Base-by-base conservation (phyloP, 192 early-diverging fungal genomes). In the Endogone sp. region DNA sequence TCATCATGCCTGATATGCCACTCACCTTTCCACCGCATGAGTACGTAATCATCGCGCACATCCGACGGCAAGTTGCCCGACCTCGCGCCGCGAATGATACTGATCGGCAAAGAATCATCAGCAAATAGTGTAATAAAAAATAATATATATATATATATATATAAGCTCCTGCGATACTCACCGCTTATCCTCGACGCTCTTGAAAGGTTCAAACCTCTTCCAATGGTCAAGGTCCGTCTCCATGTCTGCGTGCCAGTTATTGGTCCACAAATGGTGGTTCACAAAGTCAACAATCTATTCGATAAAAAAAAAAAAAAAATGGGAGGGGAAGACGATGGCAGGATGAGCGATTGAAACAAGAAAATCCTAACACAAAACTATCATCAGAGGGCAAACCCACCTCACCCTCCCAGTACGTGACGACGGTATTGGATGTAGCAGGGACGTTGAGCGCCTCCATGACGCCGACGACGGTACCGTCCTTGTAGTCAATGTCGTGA, bases 21-120 rank as follows among this genome's bases (percentile, higher is more conserved):
- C 27, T 24, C 69, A 80, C 79, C 79, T 74, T 89, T 89, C 88
- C 88, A 89, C 22, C 88, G 85, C 88, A 89, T 89, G 61, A 87
- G 85, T n/a, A 89, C 81, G 63, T 84, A 86, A 56, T 56, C n/a
- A 11, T n/a, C n/a, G n/a, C n/a, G n/a, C n/a, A n/a, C n/a, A n/a
- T n/a, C n/a, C n/a, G n/a, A n/a, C n/a, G n/a, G n/a, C n/a, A n/a
- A n/a, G n/a, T n/a, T n/a, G n/a, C n/a, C n/a, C n/a, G n/a, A n/a
- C n/a, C n/a, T n/a, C n/a, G n/a, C n/a, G n/a, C n/a, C n/a, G n/a
- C n/a, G n/a, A n/a, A n/a, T n/a, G n/a, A n/a, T n/a, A n/a, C n/a
- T n/a, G n/a, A n/a, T n/a, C n/a, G n/a, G n/a, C n/a, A n/a, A n/a
- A n/a, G n/a, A n/a, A n/a, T n/a, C n/a, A n/a, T n/a, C n/a, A n/a